Percentiles rank a stretch among this genome's conserved stretches.
Conservation (phyloP, 2,329 filamentous ascomycete genomes). For the Lecanicillium sp. region DNA sequence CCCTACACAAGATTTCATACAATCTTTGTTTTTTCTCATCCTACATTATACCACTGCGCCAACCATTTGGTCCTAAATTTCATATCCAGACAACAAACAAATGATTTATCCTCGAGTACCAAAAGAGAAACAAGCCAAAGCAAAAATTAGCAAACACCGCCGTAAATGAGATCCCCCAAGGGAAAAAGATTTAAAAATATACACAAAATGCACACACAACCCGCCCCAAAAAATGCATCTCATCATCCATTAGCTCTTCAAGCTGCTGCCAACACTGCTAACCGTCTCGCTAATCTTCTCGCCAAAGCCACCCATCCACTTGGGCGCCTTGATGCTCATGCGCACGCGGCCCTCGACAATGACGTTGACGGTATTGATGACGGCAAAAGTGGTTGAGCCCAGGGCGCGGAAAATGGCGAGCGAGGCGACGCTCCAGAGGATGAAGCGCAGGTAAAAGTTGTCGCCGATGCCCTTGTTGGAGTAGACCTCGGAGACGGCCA, state of each 20-base stretch:
- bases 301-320: conserved; percentile 38
- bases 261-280: conserved; percentile 40
- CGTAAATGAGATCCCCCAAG: background rate
- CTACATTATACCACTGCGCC: no score
- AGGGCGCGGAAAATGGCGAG: conserved; percentile 84
- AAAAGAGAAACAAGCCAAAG: background rate
- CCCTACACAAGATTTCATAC: background rate
- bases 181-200: background rate
- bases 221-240: no score
- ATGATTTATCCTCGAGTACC: no score
- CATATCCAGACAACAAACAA: no score
- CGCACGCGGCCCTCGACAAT: conserved; percentile 77
- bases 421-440: conserved; percentile 83
- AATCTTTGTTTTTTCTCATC: background rate
- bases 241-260: conserved; percentile 26
- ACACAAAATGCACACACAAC: background rate
- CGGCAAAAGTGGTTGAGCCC: conserved; percentile 70
- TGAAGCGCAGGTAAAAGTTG: conserved; percentile 88
- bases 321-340: conserved; percentile 46
- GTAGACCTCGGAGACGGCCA: conserved; percentile 87
- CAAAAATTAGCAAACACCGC: background rate
- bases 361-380: conserved; percentile 78
- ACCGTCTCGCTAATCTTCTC: conserved; percentile 38
- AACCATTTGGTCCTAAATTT: no score
- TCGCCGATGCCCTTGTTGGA: conserved; percentile 59